Evolutionary conservation across 2,329 filamentous ascomycete genomes (phyloP), one percentile per base, ranked within the genome.

Genomic region (Arachnomyces sp.): DNA sequence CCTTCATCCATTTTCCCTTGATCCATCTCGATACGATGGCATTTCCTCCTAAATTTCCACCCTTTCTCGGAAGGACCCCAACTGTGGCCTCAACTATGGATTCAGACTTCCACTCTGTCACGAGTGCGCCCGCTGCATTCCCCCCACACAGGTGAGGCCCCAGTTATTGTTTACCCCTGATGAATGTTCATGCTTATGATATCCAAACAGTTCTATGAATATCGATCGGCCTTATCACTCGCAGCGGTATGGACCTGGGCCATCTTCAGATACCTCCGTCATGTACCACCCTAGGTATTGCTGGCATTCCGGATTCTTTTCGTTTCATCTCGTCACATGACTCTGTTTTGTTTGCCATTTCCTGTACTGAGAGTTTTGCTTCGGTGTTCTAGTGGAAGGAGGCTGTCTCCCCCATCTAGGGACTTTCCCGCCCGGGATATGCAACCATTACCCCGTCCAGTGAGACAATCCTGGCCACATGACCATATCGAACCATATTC

Each of bases 401-500:
- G 39, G 34, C 39, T 35, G 25, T 42, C 45, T 11, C 41, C 38
- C 35, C 32, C 39, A 31, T 31, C 36, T 3, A 39, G 43, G 43
- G 40, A 43, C n/a, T 28, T 41, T 20, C 38, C 30, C 3, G 18
- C 34, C 37, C 40, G 44, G 35, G 40, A 41, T 8, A 17, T 25
- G 14, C 17, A 32, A 38, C 17, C 36, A 36, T 39, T 51, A 39
- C 40, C 51, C 38, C 36, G 46, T 17, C 34, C 49, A 7, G 38
- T 43, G 28, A 49, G 52, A 39, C 49, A 53, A 28, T 45, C 51
- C 20, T 48, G 56, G 40, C 55, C 58, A n/a, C 54, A 54, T 49
- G 56, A 61, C 35, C 54, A 54, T 41, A 54, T 52, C 15, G 38
- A 51, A 15, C 51, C 53, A 25, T 61, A 61, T 34, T 20, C 34